Evolutionary conservation across 306 rosid species (phyloP), one percentile per base, ranked within the genome.

Genomic region (Trichosanthes cucumerina): DNA sequence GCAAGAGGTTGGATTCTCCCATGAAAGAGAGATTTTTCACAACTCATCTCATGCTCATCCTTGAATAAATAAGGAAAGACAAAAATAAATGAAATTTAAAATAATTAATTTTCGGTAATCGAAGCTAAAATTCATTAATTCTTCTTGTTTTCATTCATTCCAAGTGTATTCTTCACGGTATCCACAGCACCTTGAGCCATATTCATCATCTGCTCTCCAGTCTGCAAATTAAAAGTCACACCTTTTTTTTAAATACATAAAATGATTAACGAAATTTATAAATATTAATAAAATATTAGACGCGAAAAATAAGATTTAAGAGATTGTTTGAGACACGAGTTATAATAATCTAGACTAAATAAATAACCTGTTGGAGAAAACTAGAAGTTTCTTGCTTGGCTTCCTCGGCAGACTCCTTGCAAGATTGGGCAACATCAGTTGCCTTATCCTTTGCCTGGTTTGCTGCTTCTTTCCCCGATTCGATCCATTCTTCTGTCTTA

Each of bases 141-240:
- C 7, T 85, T 81, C 64, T 83, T 84, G 66, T 87, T 76, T 12
- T 57, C 53, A 33, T 57, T 88, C 89, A 87, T 82, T 14, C 93
- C 91, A 9, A 89, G 88, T 24, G 88, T 86, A 66, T 76, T 86
- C 85, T 89, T 89, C 71, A 89, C 89, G 21, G 15, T 86, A 0
- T 87, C 88, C 50, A 86, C 64, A n/a, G 93, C 89, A 59, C 82
- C 89, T 31, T 87, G 89, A 82, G 93, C 91, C 89, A 87, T 87
- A 81, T 19, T 65, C 87, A 70, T 81, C 86, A 84, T 78, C 54
- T 86, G 88, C 53, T 86, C 91, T 52, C 87, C 89, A 5, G 86
- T 87, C 93, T 89, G 75, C 36, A 43, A 38, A 68, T 10, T 4
- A 18, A 28, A 28, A 28, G 33, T 28, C 33, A 28, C 3, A 66